phyloP scores from a whole-genome alignment of 2,329 filamentous ascomycete genomes.

The Fusarium sp. region DNA sequence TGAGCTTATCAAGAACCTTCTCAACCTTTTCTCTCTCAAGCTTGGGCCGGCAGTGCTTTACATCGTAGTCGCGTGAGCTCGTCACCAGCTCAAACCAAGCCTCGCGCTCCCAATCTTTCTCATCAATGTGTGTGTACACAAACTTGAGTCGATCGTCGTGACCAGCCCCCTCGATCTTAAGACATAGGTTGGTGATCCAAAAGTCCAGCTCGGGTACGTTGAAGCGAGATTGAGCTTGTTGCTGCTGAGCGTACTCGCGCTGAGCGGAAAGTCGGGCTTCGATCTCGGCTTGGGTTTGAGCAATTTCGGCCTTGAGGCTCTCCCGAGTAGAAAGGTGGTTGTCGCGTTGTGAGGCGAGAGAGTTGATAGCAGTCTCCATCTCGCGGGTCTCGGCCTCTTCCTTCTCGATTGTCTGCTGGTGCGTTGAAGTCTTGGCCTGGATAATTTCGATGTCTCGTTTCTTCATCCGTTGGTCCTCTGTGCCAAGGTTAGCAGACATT shows the following conservation, averaged over 20 bases:
- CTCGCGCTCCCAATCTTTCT: constrained; percentile 87
- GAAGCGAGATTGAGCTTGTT: constrained; percentile 85
- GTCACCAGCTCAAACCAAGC: constrained; percentile 94
- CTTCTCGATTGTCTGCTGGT: constrained; percentile 79
- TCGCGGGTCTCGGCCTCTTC: constrained; percentile 81
- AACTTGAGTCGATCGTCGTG: constrained; percentile 89
- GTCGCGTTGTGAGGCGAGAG: constrained; percentile 69
- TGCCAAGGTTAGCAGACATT: background rate
- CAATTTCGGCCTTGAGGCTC: constrained; percentile 69
- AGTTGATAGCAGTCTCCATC: constrained; percentile 72
- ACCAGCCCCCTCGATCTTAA: constrained; percentile 90
- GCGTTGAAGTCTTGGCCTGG: constrained; percentile 74
- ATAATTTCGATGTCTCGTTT: constrained; percentile 88
- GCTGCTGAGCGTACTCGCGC: constrained; percentile 74
- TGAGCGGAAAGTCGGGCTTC: constrained; percentile 77
- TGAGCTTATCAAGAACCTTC: constrained; percentile 79
- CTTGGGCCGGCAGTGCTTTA: constrained; percentile 83
- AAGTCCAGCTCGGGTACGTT: constrained; percentile 95
- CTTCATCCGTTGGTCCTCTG: constrained; percentile 92
- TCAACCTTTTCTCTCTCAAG: constrained; percentile 83
- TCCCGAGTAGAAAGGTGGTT: constrained; percentile 68
- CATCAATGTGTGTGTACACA: constrained; percentile 86
- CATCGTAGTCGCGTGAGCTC: constrained; percentile 83
- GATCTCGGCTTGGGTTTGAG: constrained; percentile 75
- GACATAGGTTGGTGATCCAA: constrained; percentile 90